Evolutionary conservation across 1,139 yeast species (phyloP), one percentile per base, ranked within the genome.

Genomic region (Zygoascus sp.): DNA sequence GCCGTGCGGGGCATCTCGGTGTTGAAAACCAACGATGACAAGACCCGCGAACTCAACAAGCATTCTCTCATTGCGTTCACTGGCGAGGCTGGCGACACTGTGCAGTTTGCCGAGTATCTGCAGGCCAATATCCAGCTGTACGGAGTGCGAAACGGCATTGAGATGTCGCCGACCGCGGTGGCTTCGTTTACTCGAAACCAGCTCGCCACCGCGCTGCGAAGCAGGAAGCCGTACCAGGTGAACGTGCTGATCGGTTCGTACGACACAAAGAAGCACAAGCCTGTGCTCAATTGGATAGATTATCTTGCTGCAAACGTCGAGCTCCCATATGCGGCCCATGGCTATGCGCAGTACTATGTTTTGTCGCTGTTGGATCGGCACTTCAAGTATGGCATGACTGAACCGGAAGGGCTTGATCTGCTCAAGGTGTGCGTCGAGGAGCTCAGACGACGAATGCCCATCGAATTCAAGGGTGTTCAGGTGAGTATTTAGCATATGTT

Each of bases 31-130:
- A 77, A 78, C 43, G 98, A 92, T 67, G 96, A 88, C 68, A 92
- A 92, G 70, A 90, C 97, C 10, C 72, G 94, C 54, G 70, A 67
- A 42, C 74, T 92, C 57, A 87, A 87, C 58, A 76, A 80, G 43
- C 94, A 85, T 63, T 79, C 87, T 51, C 73, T 90, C 58, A 76
- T 92, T 72, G 96, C 97, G 44, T 90, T 72, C 69, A 83, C 96
- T 3, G 99, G 99, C 48, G 98, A 92, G 65, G 77, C 97, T 3
- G 98, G 98, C 50, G 99, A 92, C 64, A 87, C 97, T 11, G 71
- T 86, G n/a, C 95, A 92, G 65, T 90, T 92, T 69, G 95, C 96
- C 38, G 97, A 92, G 63, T 87, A 82, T 63, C 79, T 89, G 53
- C 95, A 87, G 65, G 98, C 97, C 44, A 92, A 94, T 64, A 80